Conservation (phyloP, 352 stramenopile genomes). For the Phytophthora megakarya region DNA sequence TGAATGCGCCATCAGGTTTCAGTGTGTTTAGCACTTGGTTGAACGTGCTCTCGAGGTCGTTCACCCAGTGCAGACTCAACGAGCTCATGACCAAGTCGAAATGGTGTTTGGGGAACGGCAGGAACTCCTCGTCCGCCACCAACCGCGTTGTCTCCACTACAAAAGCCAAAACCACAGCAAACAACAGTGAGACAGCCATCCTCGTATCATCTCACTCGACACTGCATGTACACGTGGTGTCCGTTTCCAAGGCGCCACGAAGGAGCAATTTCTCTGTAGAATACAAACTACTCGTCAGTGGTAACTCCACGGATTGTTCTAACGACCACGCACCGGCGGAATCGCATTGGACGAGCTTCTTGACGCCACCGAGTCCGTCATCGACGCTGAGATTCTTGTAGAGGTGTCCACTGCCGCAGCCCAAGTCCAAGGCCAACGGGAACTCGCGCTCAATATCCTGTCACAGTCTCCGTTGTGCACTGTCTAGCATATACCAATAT, state of each 20-base stretch:
- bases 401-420: constrained; percentile 79
- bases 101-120: constrained; percentile 94
- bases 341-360: constrained; percentile 82
- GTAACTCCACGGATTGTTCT: neutral
- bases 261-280: constrained; percentile 71
- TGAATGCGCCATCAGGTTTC: constrained; percentile 97
- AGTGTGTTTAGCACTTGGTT: constrained; percentile 80
- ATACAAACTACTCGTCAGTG: constrained; percentile 6
- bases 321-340: constrained; percentile 44
- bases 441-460: constrained; percentile 87
- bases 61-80: constrained; percentile 96
- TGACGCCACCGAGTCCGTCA: constrained; percentile 72
- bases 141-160: constrained; percentile 78
- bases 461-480: neutral
- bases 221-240: constrained; percentile 24
- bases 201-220: neutral
- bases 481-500: neutral
- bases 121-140: constrained; percentile 91
- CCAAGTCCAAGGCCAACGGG: constrained; percentile 77
- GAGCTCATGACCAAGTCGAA: constrained; percentile 97
- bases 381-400: constrained; percentile 83
- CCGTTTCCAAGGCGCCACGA: constrained; percentile 49
- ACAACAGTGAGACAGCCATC: neutral
- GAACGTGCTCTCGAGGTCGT: constrained; percentile 93
- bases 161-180: constrained; percentile 2